Evolutionary conservation across 2,329 filamentous ascomycete species (phyloP), one percentile per base, ranked within the genome.

Genomic region (Blastomyces percursus): DNA sequence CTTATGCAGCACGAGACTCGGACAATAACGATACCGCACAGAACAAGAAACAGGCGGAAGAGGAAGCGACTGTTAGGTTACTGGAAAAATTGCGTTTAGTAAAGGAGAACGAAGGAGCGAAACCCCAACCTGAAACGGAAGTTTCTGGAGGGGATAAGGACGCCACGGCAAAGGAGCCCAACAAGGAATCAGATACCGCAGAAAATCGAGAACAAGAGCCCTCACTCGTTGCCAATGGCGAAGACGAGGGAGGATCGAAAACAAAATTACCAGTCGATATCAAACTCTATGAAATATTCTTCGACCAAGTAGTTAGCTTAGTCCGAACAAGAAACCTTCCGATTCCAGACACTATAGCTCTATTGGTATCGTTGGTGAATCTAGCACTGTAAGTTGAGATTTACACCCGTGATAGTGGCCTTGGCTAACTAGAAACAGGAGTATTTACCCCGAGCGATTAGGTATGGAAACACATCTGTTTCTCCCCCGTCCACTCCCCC

Each of bases 231-330:
- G 68, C 73, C 50, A 76, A 74, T 62, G 71, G 72, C 51, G 71
- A 73, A 50, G 73, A 69, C 32, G 65, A 70, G 46, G 66, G 70
- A 69, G 16, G 19, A 5, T 56, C 77, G 73, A 72, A 82, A 78
- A 62, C 71, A 46, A 68, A 62, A 24, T 67, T 70, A 57, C 73
- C 75, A 38, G 79, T 86, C 60, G 87, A 91, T 69, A 86, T 96
- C 63, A 93, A 90, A 76, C 84, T 99, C 30, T 97, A 97, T 74
- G 92, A 97, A 76, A 90, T 97, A 64, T 99, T 97, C 81, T 96
- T 97, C 71, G 88, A 91, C 60, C 94, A 97, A 75, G 94, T 97
- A 65, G 89, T 95, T 72, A 92, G 93, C 70, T 80, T 99, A 60
- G 92, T 97, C 65, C 93, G 91, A 75, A 90, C 89, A 60, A 91